These are phyloP conservation scores for Cladophialophora carrionii DNA, from an alignment of 2,329 filamentous ascomycete genomes.

Conservation along the genomic window DNA sequence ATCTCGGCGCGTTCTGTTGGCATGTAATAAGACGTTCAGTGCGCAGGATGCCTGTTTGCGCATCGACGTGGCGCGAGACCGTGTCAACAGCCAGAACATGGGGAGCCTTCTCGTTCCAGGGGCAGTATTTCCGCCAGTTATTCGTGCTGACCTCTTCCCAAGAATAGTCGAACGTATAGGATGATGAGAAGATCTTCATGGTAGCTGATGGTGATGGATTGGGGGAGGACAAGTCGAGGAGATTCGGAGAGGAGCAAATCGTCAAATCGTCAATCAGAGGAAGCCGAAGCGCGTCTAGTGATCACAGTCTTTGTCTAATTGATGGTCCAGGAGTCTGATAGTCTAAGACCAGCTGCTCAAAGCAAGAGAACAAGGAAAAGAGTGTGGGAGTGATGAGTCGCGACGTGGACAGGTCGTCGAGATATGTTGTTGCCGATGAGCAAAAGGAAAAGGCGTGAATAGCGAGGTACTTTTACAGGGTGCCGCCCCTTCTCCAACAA, in stretches of 20 bases:
- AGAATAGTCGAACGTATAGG: constrained; percentile 91
- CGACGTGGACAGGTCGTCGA: constrained; percentile 10
- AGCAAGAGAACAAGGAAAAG: constrained; percentile 3
- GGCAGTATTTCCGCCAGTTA: constrained; percentile 99
- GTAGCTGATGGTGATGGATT: constrained; percentile 3
- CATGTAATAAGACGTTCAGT: constrained; percentile 68
- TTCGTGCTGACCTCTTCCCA: constrained; percentile 97
- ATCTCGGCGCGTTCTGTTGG: constrained; percentile 53
- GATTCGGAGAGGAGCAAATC: neutral
- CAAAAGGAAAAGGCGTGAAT: constrained; percentile 10
- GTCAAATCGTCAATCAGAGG: neutral
- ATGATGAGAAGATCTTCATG: constrained; percentile 96
- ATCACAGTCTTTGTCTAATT: neutral
- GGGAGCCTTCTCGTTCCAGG: constrained; percentile 98
- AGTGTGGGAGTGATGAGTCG: constrained; percentile 6
- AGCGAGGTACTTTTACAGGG: constrained; percentile 6
- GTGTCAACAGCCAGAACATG: constrained; percentile 97
- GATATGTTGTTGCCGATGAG: constrained; percentile 3
- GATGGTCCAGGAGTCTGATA: neutral
- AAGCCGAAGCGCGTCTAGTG: neutral
- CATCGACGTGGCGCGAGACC: constrained; percentile 70
- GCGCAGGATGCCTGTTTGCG: constrained; percentile 68
- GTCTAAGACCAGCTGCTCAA: constrained; percentile 2
- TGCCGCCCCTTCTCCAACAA: constrained; percentile 10
- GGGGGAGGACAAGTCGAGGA: constrained; percentile 42